Base-by-base conservation (phyloP, 352 stramenopile genomes). In the Hyphochytrium catenoides region DNA sequence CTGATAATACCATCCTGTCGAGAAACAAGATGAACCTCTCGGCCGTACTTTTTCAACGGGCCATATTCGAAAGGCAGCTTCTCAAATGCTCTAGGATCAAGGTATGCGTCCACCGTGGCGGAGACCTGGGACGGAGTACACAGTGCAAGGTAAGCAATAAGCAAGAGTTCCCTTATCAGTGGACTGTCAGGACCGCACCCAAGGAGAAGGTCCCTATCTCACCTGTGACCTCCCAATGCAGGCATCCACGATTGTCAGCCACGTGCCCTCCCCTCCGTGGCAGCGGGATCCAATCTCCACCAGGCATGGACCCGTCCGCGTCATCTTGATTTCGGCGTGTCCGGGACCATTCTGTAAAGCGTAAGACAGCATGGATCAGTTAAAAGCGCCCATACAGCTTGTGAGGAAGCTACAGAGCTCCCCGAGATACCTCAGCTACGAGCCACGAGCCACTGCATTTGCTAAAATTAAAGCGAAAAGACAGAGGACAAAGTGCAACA, bases 231-330 rank as follows among this genome's bases (percentile, higher is more conserved):
- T 93, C 20, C 69, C 69, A 22, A 81, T 77, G 62, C 59, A 92
- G 22, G 59, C 66, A 32, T 57, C 61, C 7, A 81, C 73, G 31
- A 95, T 79, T 0, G 76, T 67, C 23, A 81, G 34, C 56, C 88
- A 94, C 30, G 70, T 87, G 34, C 78, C 86, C 51, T 93, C 81
- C 28, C 77, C 86, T 26, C 86, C 86, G 51, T 95, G 86, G 44
- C 77, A 91, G 31, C 86, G 73, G 34, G 79, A 67, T 23, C 87
- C 87, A 44, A 94, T 88, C 60, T 95, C 82, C 4, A 95, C 76
- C 6, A 95, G 59, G 52, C 81, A 93, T 7, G 79, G 78, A 26
- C 75, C 59, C 8, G 52, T 51, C 26, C 60, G 47, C 14, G 70
- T 57, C 12, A 75, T 61, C 50, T 79, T 89, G 36, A 89, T 62